Percentiles rank a stretch among this genome's conserved stretches.
phyloP scores from a whole-genome alignment of 257 asterid species.

The Solanum verrucosum region DNA sequence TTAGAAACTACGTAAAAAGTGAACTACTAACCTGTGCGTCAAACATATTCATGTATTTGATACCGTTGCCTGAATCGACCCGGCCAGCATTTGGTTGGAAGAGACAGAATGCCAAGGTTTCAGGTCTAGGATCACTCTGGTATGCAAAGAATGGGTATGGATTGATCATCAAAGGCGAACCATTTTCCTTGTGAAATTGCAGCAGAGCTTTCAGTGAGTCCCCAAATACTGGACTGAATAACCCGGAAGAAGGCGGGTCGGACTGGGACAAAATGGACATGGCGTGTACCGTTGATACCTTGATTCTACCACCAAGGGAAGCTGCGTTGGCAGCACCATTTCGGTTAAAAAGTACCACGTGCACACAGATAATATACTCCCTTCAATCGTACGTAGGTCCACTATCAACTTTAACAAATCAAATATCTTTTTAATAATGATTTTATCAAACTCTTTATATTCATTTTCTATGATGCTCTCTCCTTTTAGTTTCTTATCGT shows the following conservation, averaged over 20 bases:
- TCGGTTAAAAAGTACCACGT: background rate
- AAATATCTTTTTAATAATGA: background rate
- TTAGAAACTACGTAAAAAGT: background rate
- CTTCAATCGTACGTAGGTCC: background rate
- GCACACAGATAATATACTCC: background rate
- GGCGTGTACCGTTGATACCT: slow-evolving; percentile 86
- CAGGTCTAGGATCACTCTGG: slow-evolving; percentile 79
- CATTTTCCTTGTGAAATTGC: slow-evolving; percentile 51
- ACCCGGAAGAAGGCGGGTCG: slow-evolving; percentile 83
- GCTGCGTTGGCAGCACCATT: slow-evolving; percentile 29
- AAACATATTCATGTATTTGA: slow-evolving; percentile 96
- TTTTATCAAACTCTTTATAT: background rate
- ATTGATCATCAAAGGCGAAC: slow-evolving; percentile 84
- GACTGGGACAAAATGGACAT: slow-evolving; percentile 79
- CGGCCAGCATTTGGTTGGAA: slow-evolving; percentile 94
- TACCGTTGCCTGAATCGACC: slow-evolving; percentile 54
- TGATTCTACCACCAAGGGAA: slow-evolving; percentile 64
- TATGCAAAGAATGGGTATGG: slow-evolving; percentile 96
- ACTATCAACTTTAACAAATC: background rate
- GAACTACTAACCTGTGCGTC: slow-evolving; percentile 76
- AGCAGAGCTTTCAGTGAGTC: slow-evolving; percentile 53
- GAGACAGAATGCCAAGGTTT: slow-evolving; percentile 78
- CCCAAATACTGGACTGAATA: slow-evolving; percentile 37
- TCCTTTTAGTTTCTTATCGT: background rate
- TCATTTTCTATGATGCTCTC: background rate